phyloP scores from a whole-genome alignment of 1,284 basidiomycete species.

The Polyporus tsugae region DNA sequence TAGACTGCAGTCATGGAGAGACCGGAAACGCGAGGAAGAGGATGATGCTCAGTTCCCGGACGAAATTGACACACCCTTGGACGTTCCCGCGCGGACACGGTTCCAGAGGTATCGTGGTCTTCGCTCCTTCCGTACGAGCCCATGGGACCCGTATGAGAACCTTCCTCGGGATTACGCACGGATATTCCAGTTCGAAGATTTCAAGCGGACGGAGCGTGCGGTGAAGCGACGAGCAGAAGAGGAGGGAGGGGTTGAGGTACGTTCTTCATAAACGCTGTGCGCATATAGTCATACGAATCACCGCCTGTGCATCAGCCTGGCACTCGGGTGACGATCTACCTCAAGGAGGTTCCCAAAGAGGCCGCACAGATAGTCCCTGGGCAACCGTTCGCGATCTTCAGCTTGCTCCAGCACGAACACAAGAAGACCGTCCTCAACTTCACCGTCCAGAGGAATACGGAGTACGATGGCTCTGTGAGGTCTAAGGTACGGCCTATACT shows the following conservation, averaged over 20 bases:
- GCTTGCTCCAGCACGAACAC: constrained; percentile 94
- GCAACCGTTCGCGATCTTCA: constrained; percentile 80
- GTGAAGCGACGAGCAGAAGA: constrained; percentile 73
- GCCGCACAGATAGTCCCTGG: constrained; percentile 44
- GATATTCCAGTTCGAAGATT: constrained; percentile 98
- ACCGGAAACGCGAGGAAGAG: constrained; percentile 73
- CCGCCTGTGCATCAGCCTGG: constrained; percentile 66
- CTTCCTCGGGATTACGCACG: constrained; percentile 93
- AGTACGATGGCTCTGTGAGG: constrained; percentile 87
- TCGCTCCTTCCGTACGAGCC: constrained; percentile 92
- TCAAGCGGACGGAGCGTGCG: constrained; percentile 83
- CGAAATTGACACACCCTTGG: constrained; percentile 96
- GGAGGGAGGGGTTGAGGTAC: constrained; percentile 74
- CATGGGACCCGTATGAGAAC: constrained; percentile 98
- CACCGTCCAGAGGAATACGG: constrained; percentile 94
- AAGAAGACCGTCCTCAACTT: constrained; percentile 96
- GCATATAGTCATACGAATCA: neutral
- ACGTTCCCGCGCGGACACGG: constrained; percentile 84
- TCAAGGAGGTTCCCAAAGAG: constrained; percentile 77
- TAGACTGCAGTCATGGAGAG: constrained; percentile 77
- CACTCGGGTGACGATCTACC: constrained; percentile 76
- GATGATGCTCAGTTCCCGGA: constrained; percentile 93
- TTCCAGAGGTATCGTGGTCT: constrained; percentile 95
- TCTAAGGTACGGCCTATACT: constrained; percentile 76
- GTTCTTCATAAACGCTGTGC: constrained; percentile 29